These are phyloP conservation scores for Sideroxylon spinosum DNA, from an alignment of 179 eudicot genomes.

Conservation along the genomic window DNA sequence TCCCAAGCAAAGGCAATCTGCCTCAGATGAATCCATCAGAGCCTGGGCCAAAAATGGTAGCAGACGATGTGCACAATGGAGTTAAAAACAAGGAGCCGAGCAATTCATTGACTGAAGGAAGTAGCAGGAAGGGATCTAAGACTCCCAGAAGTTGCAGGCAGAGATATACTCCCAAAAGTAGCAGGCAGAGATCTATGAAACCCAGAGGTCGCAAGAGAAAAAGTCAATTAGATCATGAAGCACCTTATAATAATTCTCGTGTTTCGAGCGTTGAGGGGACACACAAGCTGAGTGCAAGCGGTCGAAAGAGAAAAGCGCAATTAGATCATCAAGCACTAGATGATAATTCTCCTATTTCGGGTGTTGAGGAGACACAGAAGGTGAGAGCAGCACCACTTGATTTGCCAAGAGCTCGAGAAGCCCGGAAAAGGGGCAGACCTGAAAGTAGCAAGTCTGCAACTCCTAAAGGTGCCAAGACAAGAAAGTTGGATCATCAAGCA, in stretches of 20 bases:
- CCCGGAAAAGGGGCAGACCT: constrained; percentile 19
- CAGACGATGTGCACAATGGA: constrained; percentile 10
- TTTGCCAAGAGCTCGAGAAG: constrained; percentile 17
- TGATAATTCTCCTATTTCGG: constrained; percentile 22
- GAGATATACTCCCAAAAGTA: constrained; percentile 9
- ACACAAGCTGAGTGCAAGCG: constrained; percentile 17
- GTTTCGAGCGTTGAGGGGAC: constrained; percentile 12
- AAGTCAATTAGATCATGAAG: constrained; percentile 12
- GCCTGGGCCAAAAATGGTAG: background rate
- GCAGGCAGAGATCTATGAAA: constrained; percentile 21
- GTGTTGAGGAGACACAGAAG: constrained; percentile 14
- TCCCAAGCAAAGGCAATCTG: constrained; percentile 17
- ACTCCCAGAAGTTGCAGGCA: constrained; percentile 21
- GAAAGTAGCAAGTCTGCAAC: background rate
- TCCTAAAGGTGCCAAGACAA: too few relatives aligned
- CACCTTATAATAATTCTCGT: constrained; percentile 30
- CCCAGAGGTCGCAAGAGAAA: constrained; percentile 32
- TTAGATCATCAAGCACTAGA: constrained; percentile 22
- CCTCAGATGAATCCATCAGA: constrained; percentile 1
- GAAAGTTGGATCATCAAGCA: constrained; percentile 9
- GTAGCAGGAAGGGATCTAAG: constrained; percentile 16
- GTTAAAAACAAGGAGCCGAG: constrained; percentile 15
- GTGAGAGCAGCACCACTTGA: constrained; percentile 20
- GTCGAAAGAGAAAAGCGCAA: constrained; percentile 31
- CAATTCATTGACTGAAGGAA: constrained; percentile 16